phyloP scores from a whole-genome alignment of 257 asterid species.

The Parsonsia alboflavescens region DNA sequence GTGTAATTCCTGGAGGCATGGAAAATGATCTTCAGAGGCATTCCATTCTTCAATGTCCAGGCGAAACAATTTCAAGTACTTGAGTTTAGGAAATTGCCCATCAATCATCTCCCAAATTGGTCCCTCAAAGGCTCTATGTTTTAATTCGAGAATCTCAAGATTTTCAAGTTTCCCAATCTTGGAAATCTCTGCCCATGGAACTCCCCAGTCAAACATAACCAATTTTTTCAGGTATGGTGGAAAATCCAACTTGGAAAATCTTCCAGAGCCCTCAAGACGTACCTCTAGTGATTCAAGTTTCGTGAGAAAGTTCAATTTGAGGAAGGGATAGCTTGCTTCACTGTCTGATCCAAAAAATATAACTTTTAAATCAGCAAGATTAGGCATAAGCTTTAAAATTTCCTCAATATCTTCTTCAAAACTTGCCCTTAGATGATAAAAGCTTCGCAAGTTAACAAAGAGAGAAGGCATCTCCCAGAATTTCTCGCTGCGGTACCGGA shows the following conservation, averaged over 20 bases:
- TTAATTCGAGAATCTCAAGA: background rate
- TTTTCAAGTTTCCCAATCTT: background rate
- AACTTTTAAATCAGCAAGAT: too few species aligned
- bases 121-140: background rate
- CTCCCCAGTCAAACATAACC: background rate
- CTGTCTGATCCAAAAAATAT: background rate
- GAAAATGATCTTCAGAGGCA: background rate
- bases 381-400: background rate
- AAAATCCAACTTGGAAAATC: background rate
- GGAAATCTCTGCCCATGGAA: background rate
- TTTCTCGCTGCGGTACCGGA: background rate
- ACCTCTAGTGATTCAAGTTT: background rate
- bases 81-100: background rate
- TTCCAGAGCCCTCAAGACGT: too few species aligned
- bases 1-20: background rate
- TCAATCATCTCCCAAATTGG: background rate
- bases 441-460: too few species aligned
- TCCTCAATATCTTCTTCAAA: background rate
- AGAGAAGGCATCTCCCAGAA: background rate
- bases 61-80: background rate
- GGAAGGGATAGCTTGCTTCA: background rate
- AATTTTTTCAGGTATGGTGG: background rate
- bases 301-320: background rate
- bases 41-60: background rate
- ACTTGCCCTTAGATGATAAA: background rate